phyloP scores from a whole-genome alignment of 768 basidiomycete species.

The Rhodotorula taiwanensis region DNA sequence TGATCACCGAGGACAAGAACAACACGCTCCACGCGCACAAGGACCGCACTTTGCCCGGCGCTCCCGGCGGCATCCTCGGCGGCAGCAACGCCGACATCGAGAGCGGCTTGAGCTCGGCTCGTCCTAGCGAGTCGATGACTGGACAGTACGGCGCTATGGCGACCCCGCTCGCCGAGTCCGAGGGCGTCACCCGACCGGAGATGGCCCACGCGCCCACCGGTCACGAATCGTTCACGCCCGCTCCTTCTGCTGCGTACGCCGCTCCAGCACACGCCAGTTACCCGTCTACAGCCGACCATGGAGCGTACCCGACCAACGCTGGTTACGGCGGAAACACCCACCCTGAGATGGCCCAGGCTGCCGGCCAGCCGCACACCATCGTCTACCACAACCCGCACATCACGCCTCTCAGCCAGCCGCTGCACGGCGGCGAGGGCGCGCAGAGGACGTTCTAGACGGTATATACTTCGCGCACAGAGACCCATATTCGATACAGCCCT shows the following conservation, averaged over 20 bases:
- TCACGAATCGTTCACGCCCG: too few species aligned
- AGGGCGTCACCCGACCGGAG: slow-evolving; percentile 11
- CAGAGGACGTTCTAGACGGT: too few species aligned
- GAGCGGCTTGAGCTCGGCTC: not conserved
- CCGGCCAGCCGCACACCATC: too few species aligned
- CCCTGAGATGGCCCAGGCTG: too few species aligned
- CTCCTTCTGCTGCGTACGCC: too few species aligned
- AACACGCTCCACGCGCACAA: slow-evolving; percentile 34
- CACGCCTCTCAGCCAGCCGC: not conserved
- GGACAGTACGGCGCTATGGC: slow-evolving; percentile 11
- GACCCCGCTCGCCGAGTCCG: not conserved
- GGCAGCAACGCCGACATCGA: not conserved
- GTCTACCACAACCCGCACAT: not conserved
- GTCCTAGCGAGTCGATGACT: slow-evolving; percentile 16
- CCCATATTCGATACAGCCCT: too few species aligned
- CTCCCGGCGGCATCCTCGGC: slow-evolving; percentile 13
- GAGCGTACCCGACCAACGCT: too few species aligned
- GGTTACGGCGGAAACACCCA: too few species aligned
- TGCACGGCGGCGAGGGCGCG: too few species aligned
- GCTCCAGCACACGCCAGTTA: too few species aligned
- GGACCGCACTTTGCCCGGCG: slow-evolving; percentile 5
- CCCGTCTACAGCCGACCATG: too few species aligned
- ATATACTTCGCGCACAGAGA: too few species aligned
- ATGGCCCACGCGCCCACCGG: slow-evolving; percentile 17
- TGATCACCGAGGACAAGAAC: slow-evolving; percentile 23